phyloP scores from a whole-genome alignment of 73 alveolate genomes.

The Blepharisma stoltei region DNA sequence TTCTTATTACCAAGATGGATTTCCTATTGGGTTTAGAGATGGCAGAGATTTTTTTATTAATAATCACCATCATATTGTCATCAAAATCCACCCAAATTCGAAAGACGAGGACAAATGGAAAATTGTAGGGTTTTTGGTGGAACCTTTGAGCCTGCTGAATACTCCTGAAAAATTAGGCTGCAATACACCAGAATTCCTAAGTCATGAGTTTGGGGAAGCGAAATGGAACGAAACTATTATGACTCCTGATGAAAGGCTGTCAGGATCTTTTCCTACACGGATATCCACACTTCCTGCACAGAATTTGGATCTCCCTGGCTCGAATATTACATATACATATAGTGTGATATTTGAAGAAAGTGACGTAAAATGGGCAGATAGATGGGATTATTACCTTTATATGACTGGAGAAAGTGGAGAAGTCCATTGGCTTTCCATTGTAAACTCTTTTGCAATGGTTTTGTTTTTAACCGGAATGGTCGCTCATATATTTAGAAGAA shows the following conservation, averaged over 20 bases:
- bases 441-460: slow-evolving; percentile 20
- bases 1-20: background rate
- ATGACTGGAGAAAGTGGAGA: slow-evolving; percentile 4
- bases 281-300: too few species aligned
- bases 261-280: too few species aligned
- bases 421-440: slow-evolving; percentile 28
- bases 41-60: background rate
- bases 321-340: slow-evolving; percentile 2
- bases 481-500: slow-evolving; percentile 24
- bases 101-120: slow-evolving; percentile 7
- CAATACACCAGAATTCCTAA: background rate
- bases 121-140: slow-evolving; percentile 31
- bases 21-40: slow-evolving; percentile 30
- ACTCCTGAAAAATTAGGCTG: background rate
- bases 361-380: slow-evolving; percentile 24
- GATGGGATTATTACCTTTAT: slow-evolving; percentile 31
- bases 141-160: slow-evolving; percentile 16
- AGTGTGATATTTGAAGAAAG: slow-evolving; percentile 6
- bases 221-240: too few species aligned
- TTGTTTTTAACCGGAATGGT: slow-evolving; percentile 15
- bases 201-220: too few species aligned
- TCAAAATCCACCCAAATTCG: slow-evolving; percentile 18
- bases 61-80: slow-evolving; percentile 11
- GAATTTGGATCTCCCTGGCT: background rate
- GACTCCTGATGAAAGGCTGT: too few species aligned